A percentile compares a stretch with the other conserved stretches of the same genome.
Evolutionary conservation across 2,329 filamentous ascomycete species (phyloP).

Genomic region (Aspergillus sp.): DNA sequence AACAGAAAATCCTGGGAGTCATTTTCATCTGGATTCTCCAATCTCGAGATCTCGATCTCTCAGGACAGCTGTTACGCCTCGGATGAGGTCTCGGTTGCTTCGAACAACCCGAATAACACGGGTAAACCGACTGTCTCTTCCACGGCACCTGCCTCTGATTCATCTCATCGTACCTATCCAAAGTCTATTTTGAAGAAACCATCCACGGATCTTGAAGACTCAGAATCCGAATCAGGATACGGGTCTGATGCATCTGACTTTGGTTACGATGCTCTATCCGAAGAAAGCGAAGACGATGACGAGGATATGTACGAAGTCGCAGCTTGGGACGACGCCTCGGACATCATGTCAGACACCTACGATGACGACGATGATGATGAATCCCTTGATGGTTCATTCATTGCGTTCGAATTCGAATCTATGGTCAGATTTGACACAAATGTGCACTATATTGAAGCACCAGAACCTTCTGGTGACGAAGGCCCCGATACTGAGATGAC

Average conservation of each 20-base stretch:
- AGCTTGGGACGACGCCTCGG: conserved; percentile 24
- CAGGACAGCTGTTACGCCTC: conserved; percentile 38
- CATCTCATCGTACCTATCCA: conserved; percentile 16
- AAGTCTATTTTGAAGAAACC: conserved; percentile 33
- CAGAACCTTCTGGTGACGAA: conserved; percentile 21
- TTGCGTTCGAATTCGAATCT: conserved; percentile 33
- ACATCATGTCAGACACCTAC: conserved; percentile 21
- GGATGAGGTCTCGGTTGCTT: conserved; percentile 31
- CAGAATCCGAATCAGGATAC: conserved; percentile 33
- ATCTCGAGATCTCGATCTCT: conserved; percentile 32
- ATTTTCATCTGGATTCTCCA: conserved; percentile 30
- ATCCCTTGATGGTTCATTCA: conserved; percentile 32
- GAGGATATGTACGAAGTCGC: conserved; percentile 26
- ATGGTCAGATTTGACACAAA: conserved; percentile 30
- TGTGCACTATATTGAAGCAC: conserved; percentile 30
- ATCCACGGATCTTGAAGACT: conserved; percentile 18
- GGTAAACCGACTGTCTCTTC: conserved; percentile 17
- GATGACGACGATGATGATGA: conserved; percentile 23
- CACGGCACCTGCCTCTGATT: conserved; percentile 13
- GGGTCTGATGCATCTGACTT: conserved; percentile 29
- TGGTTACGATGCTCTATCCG: conserved; percentile 21
- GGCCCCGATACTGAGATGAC: conserved; percentile 26
- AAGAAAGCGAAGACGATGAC: conserved; percentile 20
- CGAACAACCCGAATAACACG: conserved; percentile 20
- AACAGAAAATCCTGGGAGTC: conserved; percentile 33